Base-by-base conservation (phyloP, 441 rosid genomes). In the Gossypium davidsonii region DNA sequence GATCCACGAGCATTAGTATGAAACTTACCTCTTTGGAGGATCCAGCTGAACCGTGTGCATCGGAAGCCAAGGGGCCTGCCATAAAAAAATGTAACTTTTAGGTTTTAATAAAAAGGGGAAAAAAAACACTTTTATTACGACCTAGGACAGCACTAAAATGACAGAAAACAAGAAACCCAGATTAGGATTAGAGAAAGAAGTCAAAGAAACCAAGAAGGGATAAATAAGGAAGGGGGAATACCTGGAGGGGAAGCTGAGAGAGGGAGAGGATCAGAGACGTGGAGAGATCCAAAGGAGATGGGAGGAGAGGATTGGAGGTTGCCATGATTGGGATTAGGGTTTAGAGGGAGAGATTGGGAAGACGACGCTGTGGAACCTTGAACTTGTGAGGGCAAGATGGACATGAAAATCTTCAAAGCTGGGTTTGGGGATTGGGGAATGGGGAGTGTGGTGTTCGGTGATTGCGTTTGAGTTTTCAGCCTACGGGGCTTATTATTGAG, bases 381-480 rank as follows among this genome's bases (percentile, higher is more conserved):
- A 20, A 83, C 61, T 70, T 86, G 83, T 73, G 91, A 59, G 83
- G 96, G 93, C 93, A 85, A 89, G 94, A 90, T 91, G 99, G 98
- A 93, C 99, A 93, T 95, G 95, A 95, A 95, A 90, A 37, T 76
- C 76, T 77, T 69, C 74, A 75, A 65, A 67, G 76, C 48, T 73
- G 34, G 12, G 39, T 49, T 25, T 25, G 1, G 31, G 17, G 6
- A 6, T 46, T 46, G 14, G 52, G 11, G 25, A 8, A 12, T 3
- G 15, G 3, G 25, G 12, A 48, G 55, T 17, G 69, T 17, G 52
- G 17, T 31, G 61, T n/a, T 48, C 12, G 2, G 70, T 6, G 56
- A 67, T n/a, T 12, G 74, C 18, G 56, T 20, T 71, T 15, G 74
- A 23, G 23, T 18, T 57, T 70, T 34, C 39, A 34, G 39, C 39